Conservation (phyloP, 306 rosid species). For the Trifolium fragiferum region DNA sequence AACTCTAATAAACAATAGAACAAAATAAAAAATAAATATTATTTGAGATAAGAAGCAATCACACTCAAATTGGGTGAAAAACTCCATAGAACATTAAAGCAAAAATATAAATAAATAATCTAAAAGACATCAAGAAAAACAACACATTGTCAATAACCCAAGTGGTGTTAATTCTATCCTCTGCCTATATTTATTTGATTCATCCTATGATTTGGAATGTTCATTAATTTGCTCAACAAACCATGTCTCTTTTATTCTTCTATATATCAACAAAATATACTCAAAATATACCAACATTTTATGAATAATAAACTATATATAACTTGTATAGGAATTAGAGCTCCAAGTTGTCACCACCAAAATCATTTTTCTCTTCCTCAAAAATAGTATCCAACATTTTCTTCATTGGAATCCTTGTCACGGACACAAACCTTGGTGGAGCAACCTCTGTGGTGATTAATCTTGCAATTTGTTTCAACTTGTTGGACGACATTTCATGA, state of each 20-base stretch:
- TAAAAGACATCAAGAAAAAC: slow-evolving; percentile 40
- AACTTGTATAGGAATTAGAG: not conserved
- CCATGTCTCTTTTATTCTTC: slow-evolving; percentile 39
- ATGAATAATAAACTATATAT: slow-evolving; percentile 15
- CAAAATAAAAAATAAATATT: not conserved
- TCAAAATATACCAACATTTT: not conserved
- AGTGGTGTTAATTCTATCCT: slow-evolving; percentile 31
- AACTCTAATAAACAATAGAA: not conserved
- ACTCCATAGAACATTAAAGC: not conserved
- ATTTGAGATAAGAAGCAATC: not conserved
- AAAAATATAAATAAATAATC: not conserved
- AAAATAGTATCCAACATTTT: slow-evolving; percentile 53
- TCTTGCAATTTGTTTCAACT: slow-evolving; percentile 35
- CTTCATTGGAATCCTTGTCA: slow-evolving; percentile 38
- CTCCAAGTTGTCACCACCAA: slow-evolving; percentile 22
- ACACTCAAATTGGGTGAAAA: slow-evolving; percentile 11
- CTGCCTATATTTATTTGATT: slow-evolving; percentile 42
- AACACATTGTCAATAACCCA: slow-evolving; percentile 37
- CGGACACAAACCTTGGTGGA: slow-evolving; percentile 49
- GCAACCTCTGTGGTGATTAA: slow-evolving; percentile 55
- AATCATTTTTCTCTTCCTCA: slow-evolving; percentile 52
- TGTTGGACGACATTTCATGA: slow-evolving; percentile 43
- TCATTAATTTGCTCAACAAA: not conserved
- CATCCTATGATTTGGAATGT: not conserved
- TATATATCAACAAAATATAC: not conserved